Evolutionary conservation across 2,329 filamentous ascomycete genomes (phyloP).

Genomic region (Botrytis galanthina): DNA sequence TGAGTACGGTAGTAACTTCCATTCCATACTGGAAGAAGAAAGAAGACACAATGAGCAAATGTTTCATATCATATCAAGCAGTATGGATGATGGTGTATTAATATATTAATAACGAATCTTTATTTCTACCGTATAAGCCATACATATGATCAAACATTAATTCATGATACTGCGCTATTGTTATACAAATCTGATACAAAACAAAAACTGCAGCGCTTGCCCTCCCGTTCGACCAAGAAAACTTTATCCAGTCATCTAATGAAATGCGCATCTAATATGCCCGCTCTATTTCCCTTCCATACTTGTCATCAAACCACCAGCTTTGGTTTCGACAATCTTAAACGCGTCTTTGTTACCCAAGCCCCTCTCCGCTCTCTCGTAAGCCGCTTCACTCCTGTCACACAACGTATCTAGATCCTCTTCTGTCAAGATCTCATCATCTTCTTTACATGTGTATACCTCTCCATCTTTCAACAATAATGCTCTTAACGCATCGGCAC

Average conservation of each 20-base stretch:
- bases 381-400: conserved; percentile 64
- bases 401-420: conserved; percentile 75
- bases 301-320: conserved; percentile 39
- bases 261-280: not conserved
- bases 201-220: not conserved
- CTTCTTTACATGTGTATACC: conserved; percentile 57
- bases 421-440: conserved; percentile 68
- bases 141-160: conserved; percentile 1
- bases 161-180: not conserved
- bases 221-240: not conserved
- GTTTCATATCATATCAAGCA: not conserved
- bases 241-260: not conserved
- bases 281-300: conserved; percentile 25
- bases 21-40: not conserved
- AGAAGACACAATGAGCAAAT: not conserved
- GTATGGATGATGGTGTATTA: not conserved
- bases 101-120: not conserved
- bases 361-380: conserved; percentile 72
- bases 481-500: conserved; percentile 59
- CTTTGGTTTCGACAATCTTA: conserved; percentile 77
- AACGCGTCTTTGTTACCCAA: conserved; percentile 70
- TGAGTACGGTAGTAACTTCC: not conserved
- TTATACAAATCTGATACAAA: conserved; percentile 4
- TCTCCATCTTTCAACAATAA: conserved; percentile 71
- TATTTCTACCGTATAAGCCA: not conserved